phyloP scores from a whole-genome alignment of 345 rosid species.

The Murraya paniculata region DNA sequence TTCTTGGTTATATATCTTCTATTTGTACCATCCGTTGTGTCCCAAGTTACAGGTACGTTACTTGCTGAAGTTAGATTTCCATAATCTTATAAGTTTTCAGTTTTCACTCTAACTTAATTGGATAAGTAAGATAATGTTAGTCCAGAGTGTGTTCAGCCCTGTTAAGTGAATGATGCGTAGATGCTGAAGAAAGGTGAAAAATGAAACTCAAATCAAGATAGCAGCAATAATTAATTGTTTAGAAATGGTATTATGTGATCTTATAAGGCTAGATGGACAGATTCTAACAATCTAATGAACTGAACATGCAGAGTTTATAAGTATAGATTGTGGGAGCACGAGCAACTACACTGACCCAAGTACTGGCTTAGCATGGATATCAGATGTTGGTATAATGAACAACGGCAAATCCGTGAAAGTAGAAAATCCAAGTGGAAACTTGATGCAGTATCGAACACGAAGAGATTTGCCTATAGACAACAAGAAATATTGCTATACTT shows the following conservation, averaged over 20 bases:
- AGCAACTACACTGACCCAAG: constrained; percentile 62
- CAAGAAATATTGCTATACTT: constrained; percentile 80
- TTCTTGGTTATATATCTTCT: constrained; percentile 33
- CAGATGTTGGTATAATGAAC: constrained; percentile 62
- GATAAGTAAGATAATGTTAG: neutral
- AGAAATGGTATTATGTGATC: neutral
- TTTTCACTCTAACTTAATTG: neutral
- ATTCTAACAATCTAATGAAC: neutral
- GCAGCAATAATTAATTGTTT: neutral
- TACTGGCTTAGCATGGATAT: constrained; percentile 79
- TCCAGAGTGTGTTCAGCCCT: neutral
- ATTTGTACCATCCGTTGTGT: constrained; percentile 34
- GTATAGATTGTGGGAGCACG: constrained; percentile 88
- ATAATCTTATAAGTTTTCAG: neutral
- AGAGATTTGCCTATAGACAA: constrained; percentile 80
- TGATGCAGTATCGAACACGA: constrained; percentile 50
- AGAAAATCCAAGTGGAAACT: constrained; percentile 35
- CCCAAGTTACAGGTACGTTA: constrained; percentile 59
- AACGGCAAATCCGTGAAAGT: constrained; percentile 47
- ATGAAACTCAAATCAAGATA: neutral
- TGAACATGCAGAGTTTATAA: constrained; percentile 65
- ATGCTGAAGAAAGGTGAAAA: neutral
- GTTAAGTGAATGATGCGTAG: neutral
- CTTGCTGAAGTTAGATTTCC: constrained; percentile 13
- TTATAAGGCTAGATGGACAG: neutral